Evolutionary conservation across 2,329 filamentous ascomycete genomes (phyloP), one percentile per base, ranked within the genome.

Genomic region (Fusarium sp.): DNA sequence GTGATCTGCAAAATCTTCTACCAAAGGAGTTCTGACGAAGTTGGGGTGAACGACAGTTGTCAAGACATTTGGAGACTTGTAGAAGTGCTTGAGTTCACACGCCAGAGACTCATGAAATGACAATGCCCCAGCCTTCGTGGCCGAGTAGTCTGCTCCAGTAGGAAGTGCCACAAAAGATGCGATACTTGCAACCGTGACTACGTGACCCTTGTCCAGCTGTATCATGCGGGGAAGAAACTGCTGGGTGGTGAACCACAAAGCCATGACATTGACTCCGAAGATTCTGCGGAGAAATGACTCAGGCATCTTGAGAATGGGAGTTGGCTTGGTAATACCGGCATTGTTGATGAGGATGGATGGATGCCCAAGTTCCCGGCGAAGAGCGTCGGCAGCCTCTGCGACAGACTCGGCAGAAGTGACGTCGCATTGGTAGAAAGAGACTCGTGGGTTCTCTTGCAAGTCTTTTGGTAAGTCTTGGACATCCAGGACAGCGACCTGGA

Each of bases 281-380:
- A 91, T 92, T 70, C 89, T 89, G 20, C 87, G 87, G 64, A 92
- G 85, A 71, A 90, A 87, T 13, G 84, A 84, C 69, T 91, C 88
- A 0, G 87, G 85, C 50, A 86, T 83, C 27, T 87, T 85, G 59
- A 94, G 87, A 73, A 95, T 88, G 13, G 86, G 86, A 70, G 88
- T 87, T 52, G 90, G 90, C 56, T 85, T 86, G 11, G 87, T 88
- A 54, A 92, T 87, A 70, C 92, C 92, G 6, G 92, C 92, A 77
- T 93, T 94, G 84, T 93, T 93, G 84, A 93, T 91, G 3, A 94
- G 85, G 65, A 94, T 85, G 0, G 92, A 92, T 0, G 92, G 92
- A 58, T 88, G 79, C 25, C 92, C 92, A 35, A 93, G 82, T 5
- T 83, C 80, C 10, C 79, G 72, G 4, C 82, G 81, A 14, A 88